Evolutionary conservation across 2,329 filamentous ascomycete species (phyloP), one percentile per base, ranked within the genome.

Genomic region (Colletotrichum caudatum): DNA sequence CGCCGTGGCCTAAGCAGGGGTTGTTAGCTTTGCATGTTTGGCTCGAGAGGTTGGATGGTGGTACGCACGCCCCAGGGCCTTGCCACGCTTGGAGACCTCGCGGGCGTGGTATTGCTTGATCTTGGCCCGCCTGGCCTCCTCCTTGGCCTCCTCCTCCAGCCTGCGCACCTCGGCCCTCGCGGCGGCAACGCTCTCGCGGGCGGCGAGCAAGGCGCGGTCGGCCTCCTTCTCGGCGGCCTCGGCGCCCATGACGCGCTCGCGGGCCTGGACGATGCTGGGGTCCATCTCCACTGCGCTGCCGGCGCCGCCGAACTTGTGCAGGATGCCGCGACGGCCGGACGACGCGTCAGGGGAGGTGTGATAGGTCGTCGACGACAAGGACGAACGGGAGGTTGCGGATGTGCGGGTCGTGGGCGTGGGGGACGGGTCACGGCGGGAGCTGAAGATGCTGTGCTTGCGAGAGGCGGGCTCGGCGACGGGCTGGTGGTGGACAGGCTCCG

Each of bases 51-150:
- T 8, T 12, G 20, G 33, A 7, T 14, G 18, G 2, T 3, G 20
- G 48, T 54, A 89, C 88, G 82, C 84, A 92, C 90, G 88, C 67
- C 91, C 91, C 70, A 93, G 86, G n/a, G 87, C 86, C 80, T 90
- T 90, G n/a, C 89, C 90, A 64, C 90, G 84, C 88, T 91, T 92
- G 7, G 88, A 90, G 39, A 93, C 86, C 76, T 89, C 87, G 75
- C 84, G 86, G 1, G 90, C 91, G 77, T 92, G 88, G 64, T 85
- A 84, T 80, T 91, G 86, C 86, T 93, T 93, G 63, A 92, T 88
- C 85, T 89, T 91, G 1, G 91, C 91, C 53, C 87, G 80, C 29
- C 90, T 82, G 2, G 90, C 88, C 77, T 92, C 89, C 80, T 91
- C 90, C 75, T 85, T 85, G 1, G 91, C 91, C 81, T 93, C 91